phyloP scores from a whole-genome alignment of 352 stramenopile genomes.

The Pilasporangium apinafurcum region DNA sequence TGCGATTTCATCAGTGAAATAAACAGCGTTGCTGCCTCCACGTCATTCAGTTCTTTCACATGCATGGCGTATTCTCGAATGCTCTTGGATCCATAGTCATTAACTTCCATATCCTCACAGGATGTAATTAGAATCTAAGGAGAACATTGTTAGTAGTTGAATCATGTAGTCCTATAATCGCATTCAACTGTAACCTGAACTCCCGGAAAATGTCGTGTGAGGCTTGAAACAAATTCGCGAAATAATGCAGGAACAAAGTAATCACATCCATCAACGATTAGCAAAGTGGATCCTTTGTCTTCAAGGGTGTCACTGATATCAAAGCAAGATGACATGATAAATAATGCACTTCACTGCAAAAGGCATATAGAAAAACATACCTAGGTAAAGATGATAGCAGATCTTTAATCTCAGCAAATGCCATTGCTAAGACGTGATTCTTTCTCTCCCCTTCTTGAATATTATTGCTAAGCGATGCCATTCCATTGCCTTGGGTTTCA shows the following conservation, averaged over 20 bases:
- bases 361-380: constrained; percentile 11
- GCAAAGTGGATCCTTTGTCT: constrained; percentile 16
- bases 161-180: too few species aligned
- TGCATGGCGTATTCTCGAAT: constrained; percentile 17
- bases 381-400: constrained; percentile 25
- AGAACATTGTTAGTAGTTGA: too few species aligned
- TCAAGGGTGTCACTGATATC: constrained; percentile 8
- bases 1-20: constrained; percentile 30
- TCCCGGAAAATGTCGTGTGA: constrained; percentile 21
- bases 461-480: background rate
- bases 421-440: constrained; percentile 8
- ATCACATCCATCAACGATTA: constrained; percentile 67
- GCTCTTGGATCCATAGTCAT: constrained; percentile 2
- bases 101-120: constrained; percentile 18
- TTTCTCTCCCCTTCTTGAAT: background rate
- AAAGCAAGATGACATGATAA: constrained; percentile 1
- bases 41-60: constrained; percentile 26
- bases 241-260: constrained; percentile 23
- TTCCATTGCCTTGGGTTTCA: background rate
- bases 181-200: constrained; percentile 28
- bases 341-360: background rate
- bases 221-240: constrained; percentile 33
- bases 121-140: constrained; percentile 30
- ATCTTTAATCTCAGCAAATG: constrained; percentile 18
- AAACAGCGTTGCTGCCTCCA: constrained; percentile 39